phyloP scores from a whole-genome alignment of 2,329 filamentous ascomycete species.

The Periconia macrospinosa region DNA sequence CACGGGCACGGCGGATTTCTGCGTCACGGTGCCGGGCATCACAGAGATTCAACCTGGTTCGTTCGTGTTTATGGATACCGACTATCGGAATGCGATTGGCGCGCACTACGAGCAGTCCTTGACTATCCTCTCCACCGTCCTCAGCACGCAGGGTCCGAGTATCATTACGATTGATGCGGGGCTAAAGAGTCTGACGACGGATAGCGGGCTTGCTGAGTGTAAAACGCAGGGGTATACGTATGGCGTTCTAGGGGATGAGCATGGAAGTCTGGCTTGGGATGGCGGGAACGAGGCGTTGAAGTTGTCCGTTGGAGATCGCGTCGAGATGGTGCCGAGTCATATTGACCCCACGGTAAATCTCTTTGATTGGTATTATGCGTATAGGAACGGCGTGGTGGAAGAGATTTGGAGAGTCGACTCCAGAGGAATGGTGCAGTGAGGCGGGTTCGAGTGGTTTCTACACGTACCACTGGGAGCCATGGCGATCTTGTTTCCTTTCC shows the following conservation, averaged over 20 bases:
- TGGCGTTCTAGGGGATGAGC: slow-evolving; percentile 53
- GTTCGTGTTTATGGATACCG: slow-evolving; percentile 62
- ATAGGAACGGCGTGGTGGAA: slow-evolving; percentile 52
- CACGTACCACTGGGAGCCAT: background rate
- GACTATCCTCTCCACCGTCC: slow-evolving; percentile 52
- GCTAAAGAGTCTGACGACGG: slow-evolving; percentile 55
- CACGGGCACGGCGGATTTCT: slow-evolving; percentile 58
- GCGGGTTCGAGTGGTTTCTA: background rate
- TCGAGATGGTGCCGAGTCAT: slow-evolving; percentile 59
- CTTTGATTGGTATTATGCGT: slow-evolving; percentile 55
- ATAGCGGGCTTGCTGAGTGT: slow-evolving; percentile 55
- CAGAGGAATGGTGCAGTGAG: slow-evolving; percentile 55
- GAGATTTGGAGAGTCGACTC: slow-evolving; percentile 57
- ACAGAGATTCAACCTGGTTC: slow-evolving; percentile 59
- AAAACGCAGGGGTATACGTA: slow-evolving; percentile 48
- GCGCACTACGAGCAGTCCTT: slow-evolving; percentile 53
- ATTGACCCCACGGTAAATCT: slow-evolving; percentile 59
- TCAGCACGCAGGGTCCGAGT: slow-evolving; percentile 51
- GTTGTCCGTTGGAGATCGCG: slow-evolving; percentile 49
- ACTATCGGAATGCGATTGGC: slow-evolving; percentile 58
- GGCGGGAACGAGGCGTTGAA: slow-evolving; percentile 21
- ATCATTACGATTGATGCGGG: slow-evolving; percentile 54
- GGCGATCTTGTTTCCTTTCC: background rate
- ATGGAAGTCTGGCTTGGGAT: slow-evolving; percentile 53
- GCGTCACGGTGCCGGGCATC: slow-evolving; percentile 52